phyloP scores from a whole-genome alignment of 2,329 filamentous ascomycete genomes.

The Pseudomassariella vexata region DNA sequence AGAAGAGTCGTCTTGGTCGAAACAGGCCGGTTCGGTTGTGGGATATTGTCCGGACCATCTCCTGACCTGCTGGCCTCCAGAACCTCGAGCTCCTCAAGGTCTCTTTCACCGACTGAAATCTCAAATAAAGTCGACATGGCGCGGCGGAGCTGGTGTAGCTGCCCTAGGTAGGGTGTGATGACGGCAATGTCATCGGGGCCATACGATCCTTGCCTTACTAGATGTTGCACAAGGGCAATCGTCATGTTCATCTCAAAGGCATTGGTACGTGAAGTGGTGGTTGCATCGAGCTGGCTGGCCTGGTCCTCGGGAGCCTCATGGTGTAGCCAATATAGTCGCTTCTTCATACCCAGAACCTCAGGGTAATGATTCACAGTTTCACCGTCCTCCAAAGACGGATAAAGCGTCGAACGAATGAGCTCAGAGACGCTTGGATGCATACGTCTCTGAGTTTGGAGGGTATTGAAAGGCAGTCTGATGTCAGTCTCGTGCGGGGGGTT shows the following conservation, averaged over 20 bases:
- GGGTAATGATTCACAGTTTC: slow-evolving; percentile 28
- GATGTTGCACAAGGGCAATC: slow-evolving; percentile 54
- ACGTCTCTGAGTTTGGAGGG: slow-evolving; percentile 47
- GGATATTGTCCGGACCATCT: slow-evolving; percentile 7
- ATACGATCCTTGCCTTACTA: slow-evolving; percentile 61
- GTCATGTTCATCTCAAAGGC: slow-evolving; percentile 60
- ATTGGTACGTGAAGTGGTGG: slow-evolving; percentile 46
- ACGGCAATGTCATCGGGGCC: slow-evolving; percentile 59
- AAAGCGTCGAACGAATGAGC: slow-evolving; percentile 48
- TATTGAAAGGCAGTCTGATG: slow-evolving; percentile 19
- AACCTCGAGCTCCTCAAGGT: slow-evolving; percentile 46
- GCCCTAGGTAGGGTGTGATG: slow-evolving; percentile 59
- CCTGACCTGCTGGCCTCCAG: slow-evolving; percentile 27
- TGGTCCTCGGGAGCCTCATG: slow-evolving; percentile 14
- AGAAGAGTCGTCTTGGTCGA: slow-evolving; percentile 35
- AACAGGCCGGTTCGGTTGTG: neutral
- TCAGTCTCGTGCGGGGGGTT: slow-evolving; percentile 17
- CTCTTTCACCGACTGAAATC: slow-evolving; percentile 59
- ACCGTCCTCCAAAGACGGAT: slow-evolving; percentile 45
- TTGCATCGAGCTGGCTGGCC: slow-evolving; percentile 22
- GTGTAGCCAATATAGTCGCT: slow-evolving; percentile 51
- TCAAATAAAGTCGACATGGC: slow-evolving; percentile 44
- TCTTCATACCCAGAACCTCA: slow-evolving; percentile 40
- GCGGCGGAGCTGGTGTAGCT: slow-evolving; percentile 45
- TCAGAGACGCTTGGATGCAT: slow-evolving; percentile 55